phyloP scores from a whole-genome alignment of 371 early-diverging fungal species.

The Apophysomyces sp. region DNA sequence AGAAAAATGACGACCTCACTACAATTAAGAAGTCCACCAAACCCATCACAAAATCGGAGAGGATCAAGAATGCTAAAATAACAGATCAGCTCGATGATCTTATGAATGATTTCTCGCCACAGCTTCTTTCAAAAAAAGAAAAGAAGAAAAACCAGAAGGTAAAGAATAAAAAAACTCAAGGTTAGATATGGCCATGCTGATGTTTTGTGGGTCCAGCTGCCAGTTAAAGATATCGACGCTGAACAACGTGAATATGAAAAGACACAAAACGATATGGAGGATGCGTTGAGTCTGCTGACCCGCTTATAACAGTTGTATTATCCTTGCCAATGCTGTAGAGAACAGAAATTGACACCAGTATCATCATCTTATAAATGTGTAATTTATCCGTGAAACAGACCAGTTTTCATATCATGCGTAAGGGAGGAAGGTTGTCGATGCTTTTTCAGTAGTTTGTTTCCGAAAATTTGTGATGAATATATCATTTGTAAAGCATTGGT shows the following conservation, averaged over 20 bases:
- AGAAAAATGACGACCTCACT: not conserved
- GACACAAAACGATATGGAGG: slow-evolving; percentile 44
- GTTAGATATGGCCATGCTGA: not conserved
- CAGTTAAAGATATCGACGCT: slow-evolving; percentile 17
- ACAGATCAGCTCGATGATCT: slow-evolving; percentile 38
- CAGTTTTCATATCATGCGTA: too few species aligned
- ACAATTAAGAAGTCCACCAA: not conserved
- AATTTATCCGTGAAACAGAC: too few species aligned
- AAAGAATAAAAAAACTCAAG: slow-evolving; percentile 9
- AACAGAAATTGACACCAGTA: too few species aligned
- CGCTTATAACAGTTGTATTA: slow-evolving; percentile 22
- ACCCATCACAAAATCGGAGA: slow-evolving; percentile 4
- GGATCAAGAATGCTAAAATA: slow-evolving; percentile 19
- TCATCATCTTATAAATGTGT: too few species aligned
- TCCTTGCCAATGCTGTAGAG: too few species aligned
- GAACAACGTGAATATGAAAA: slow-evolving; percentile 44
- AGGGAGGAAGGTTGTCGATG: too few species aligned
- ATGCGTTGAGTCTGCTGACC: slow-evolving; percentile 38
- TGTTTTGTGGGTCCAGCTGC: not conserved
- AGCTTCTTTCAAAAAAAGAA: slow-evolving; percentile 28
- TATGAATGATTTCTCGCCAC: slow-evolving; percentile 31
- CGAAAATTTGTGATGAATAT: too few species aligned
- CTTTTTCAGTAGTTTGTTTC: too few species aligned
- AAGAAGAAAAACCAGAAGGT: slow-evolving; percentile 21
- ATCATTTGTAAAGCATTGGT: too few species aligned